Base-by-base conservation (phyloP, 768 basidiomycete species). In the Hygrocybe punicea region DNA sequence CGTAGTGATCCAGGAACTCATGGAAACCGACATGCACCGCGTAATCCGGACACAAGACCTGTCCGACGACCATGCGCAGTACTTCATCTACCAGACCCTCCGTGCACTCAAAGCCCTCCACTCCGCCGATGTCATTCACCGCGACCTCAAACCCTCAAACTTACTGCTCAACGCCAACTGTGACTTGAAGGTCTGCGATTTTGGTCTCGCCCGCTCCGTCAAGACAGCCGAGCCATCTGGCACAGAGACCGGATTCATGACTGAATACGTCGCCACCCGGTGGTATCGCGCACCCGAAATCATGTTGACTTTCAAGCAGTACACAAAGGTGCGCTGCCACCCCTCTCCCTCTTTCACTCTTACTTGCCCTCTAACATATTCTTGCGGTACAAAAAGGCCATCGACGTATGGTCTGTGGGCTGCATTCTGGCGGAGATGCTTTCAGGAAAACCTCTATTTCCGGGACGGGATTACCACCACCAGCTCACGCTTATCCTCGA, bases 261-360 rank as follows among this genome's bases (percentile, higher is more conserved):
- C 93, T 1, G 91, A 93, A 84, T 96, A 95, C 67, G 97, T 99
- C 49, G 96, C 97, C 2, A 98, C 97, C 23, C 81, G 97, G 63
- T 99, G 97, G 97, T 99, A 98, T 68, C 86, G 97, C 36, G 97
- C 97, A 0, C 97, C 97, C 0, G 97, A 99, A 71, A 95, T 99
- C 76, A 99, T 99, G 97, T 81, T 99, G 51, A 97, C 94, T 9
- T 98, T 98, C 81, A 96, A 97, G 70, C 90, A 97, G 70, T 99
- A 99, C 75, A 96, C 95, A 51, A 94, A 94, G 76, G 89, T 84
- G 56, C 54, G 72, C 58, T 13, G 23, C 33, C 13, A 34, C 75
- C 71, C 71, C 45, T 40, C 33, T 52, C 21, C 9, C 58, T 44
- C 71, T 62, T 74, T 47, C 23, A 23, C 44, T 45, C 21, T 16